phyloP scores from a whole-genome alignment of 306 rosid species.

The Lupinus albus region DNA sequence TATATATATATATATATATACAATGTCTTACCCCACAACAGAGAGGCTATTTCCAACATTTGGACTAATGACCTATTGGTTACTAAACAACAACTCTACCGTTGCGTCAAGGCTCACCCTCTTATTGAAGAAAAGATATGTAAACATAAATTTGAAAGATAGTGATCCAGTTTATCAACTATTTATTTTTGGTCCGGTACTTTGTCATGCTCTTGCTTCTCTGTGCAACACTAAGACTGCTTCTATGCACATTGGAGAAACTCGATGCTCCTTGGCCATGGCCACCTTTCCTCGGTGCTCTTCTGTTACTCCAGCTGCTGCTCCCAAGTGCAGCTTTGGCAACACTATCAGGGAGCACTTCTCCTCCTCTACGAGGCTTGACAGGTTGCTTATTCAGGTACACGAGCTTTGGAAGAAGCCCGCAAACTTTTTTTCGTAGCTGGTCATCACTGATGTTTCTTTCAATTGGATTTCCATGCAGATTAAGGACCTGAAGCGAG shows the following conservation, averaged over 20 bases:
- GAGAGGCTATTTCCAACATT: too few relatives aligned
- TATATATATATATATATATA: too few relatives aligned
- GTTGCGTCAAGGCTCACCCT: too few relatives aligned
- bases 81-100: too few relatives aligned
- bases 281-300: slow-evolving; percentile 49
- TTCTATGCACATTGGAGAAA: slow-evolving; percentile 53
- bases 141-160: neutral
- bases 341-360: slow-evolving; percentile 59
- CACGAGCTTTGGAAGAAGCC: slow-evolving; percentile 74
- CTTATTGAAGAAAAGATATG: slow-evolving; percentile 16
- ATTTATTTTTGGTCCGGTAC: slow-evolving; percentile 38
- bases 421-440: slow-evolving; percentile 62
- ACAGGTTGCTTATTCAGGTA: slow-evolving; percentile 78
- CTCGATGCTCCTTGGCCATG: slow-evolving; percentile 54
- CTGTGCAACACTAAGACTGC: slow-evolving; percentile 52
- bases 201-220: slow-evolving; percentile 54
- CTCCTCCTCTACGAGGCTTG: slow-evolving; percentile 68
- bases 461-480: slow-evolving; percentile 83
- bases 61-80: too few relatives aligned
- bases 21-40: too few relatives aligned
- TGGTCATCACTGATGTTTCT: slow-evolving; percentile 72
- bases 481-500: slow-evolving; percentile 77
- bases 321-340: slow-evolving; percentile 87
- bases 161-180: slow-evolving; percentile 8
- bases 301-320: slow-evolving; percentile 52